Conservation (phyloP, 2,329 filamentous ascomycete genomes). For the Ophiobolus disseminans region DNA sequence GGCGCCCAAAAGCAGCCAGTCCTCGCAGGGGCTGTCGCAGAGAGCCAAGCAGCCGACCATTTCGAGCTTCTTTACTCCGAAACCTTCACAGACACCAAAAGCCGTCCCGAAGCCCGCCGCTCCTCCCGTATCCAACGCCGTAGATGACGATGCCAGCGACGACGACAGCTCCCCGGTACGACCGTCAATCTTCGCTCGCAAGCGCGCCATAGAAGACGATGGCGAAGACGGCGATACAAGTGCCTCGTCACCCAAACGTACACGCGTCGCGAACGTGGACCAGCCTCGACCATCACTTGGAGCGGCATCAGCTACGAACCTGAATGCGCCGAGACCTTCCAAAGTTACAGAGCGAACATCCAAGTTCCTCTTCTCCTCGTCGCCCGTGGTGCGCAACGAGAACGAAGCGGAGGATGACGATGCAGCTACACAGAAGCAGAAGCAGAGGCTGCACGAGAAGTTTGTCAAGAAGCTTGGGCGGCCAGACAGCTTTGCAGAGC, state of each 20-base stretch:
- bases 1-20: constrained; percentile 47
- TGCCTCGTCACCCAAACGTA: constrained; percentile 49
- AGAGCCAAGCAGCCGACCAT: constrained; percentile 79
- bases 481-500: constrained; percentile 77
- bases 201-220: constrained; percentile 48
- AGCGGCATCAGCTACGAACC: constrained; percentile 27
- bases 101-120: constrained; percentile 20
- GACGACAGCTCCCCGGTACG: constrained; percentile 20
- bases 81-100: constrained; percentile 47
- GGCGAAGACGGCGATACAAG: constrained; percentile 44
- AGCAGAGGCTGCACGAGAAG: constrained; percentile 76
- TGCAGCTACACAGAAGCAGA: constrained; percentile 63
- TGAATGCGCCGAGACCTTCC: constrained; percentile 39
- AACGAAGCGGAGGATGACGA: constrained; percentile 55
- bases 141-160: constrained; percentile 18
- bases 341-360: constrained; percentile 60
- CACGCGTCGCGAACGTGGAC: constrained; percentile 29
- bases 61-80: constrained; percentile 78
- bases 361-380: constrained; percentile 66
- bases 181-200: constrained; percentile 20
- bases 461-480: constrained; percentile 92
- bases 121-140: constrained; percentile 26
- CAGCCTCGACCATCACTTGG: constrained; percentile 29
- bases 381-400: constrained; percentile 45
- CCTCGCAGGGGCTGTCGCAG: constrained; percentile 43